phyloP scores from a whole-genome alignment of 352 stramenopile species.

The Blastocystis sp. region DNA sequence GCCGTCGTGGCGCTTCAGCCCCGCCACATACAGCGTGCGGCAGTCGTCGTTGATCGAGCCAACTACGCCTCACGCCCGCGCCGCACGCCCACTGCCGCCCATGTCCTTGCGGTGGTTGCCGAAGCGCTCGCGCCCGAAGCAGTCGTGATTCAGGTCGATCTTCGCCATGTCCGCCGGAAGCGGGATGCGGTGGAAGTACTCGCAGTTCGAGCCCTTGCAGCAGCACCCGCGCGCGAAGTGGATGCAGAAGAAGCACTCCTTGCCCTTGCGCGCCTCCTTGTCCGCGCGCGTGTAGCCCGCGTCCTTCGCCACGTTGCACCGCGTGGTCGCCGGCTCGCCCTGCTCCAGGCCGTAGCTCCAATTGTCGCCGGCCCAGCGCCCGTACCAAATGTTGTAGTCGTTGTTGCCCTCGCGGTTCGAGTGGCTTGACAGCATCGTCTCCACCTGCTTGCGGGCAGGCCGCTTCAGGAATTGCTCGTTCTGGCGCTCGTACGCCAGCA shows the following conservation, averaged over 20 bases:
- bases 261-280: constrained; percentile 76
- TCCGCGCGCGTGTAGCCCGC: constrained; percentile 86
- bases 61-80: constrained; percentile 71
- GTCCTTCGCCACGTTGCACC: constrained; percentile 81
- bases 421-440: constrained; percentile 81
- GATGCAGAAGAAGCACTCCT: constrained; percentile 84
- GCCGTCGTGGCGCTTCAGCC: constrained; percentile 75
- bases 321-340: constrained; percentile 80
- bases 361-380: constrained; percentile 85
- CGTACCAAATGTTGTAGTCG: constrained; percentile 93
- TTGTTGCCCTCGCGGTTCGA: constrained; percentile 82
- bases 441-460: constrained; percentile 84
- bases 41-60: constrained; percentile 85
- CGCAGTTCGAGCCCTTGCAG: constrained; percentile 81
- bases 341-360: constrained; percentile 78
- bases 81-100: constrained; percentile 73
- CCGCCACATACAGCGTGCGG: constrained; percentile 85
- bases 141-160: constrained; percentile 79
- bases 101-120: constrained; percentile 86
- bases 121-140: constrained; percentile 85
- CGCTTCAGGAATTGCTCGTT: constrained; percentile 81
- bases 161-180: constrained; percentile 69
- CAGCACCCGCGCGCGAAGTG: constrained; percentile 87
- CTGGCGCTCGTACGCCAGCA: constrained; percentile 79
- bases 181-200: constrained; percentile 85